Percentiles rank a stretch among this genome's conserved stretches.
Evolutionary conservation across 164 flowering plant species (phyloP).

Genomic region (Nymphaea thermarum): DNA sequence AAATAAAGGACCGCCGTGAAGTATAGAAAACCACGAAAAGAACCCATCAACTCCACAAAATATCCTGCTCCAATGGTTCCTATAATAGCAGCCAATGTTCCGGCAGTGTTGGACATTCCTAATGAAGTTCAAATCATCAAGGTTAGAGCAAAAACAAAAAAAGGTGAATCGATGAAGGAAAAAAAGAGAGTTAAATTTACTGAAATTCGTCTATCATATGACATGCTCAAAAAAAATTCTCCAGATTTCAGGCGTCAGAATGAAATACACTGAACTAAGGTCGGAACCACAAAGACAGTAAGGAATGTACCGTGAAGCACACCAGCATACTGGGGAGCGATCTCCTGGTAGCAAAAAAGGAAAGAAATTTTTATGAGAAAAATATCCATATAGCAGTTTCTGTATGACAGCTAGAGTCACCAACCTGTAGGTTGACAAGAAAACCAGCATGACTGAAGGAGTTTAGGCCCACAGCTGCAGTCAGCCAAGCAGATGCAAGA

Average conservation of each 20-base stretch:
- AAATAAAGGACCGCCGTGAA: constrained; percentile 73
- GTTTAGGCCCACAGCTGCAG: constrained; percentile 76
- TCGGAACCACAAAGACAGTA: not conserved
- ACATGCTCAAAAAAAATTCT: too few relatives aligned
- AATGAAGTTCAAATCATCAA: not conserved
- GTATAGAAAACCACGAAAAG: constrained; percentile 75
- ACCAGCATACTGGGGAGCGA: constrained; percentile 88
- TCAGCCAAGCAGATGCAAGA: constrained; percentile 87
- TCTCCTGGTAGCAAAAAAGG: constrained; percentile 49
- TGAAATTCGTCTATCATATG: too few relatives aligned
- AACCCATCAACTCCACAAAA: constrained; percentile 78
- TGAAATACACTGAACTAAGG: too few relatives aligned
- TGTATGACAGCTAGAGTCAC: not conserved
- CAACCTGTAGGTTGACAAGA: constrained; percentile 93
- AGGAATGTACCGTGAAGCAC: constrained; percentile 64
- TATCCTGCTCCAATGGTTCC: constrained; percentile 95
- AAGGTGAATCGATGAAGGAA: too few relatives aligned
- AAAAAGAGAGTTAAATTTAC: too few relatives aligned
- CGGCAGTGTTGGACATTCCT: constrained; percentile 91
- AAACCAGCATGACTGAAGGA: constrained; percentile 93
- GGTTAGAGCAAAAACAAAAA: not conserved
- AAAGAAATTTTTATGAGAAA: not conserved
- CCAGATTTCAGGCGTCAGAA: too few relatives aligned
- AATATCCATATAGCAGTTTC: not conserved
- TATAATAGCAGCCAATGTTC: constrained; percentile 79